Evolutionary conservation across 495 filamentous ascomycete genomes (phyloP), one percentile per base, ranked within the genome.

Genomic region (Aspergillus steynii): DNA sequence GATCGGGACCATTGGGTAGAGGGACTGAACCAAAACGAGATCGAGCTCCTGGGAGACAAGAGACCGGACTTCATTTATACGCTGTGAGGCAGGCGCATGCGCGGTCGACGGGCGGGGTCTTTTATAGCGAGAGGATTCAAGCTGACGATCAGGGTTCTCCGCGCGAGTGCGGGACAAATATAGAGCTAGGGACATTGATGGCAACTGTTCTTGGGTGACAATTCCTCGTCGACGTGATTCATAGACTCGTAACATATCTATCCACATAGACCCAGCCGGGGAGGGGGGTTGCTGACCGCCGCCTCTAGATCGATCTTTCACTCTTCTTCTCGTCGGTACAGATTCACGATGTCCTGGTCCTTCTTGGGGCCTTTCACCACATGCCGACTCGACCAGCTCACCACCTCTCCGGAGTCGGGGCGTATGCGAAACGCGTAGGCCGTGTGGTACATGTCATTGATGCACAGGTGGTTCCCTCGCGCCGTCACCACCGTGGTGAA

Each of bases 61-160:
- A 79, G 86, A 67, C 91, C 90, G 3, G 88, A 92, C 69, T 96
- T 96, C 67, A 72, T 90, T 3, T 96, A 96, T 68, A 93, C 85
- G 5, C 65, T 87, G 62, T 91, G 60, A 68, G 49, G 29, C 10
- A 4, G 28, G 47, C 20, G 28, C 14, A 14, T 59, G 2, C 9
- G 12, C 7, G 37, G 37, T 42, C 37, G 9, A 42, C 9, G 37
- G 9, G 37, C 37, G 1, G 12, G 12, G 3, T 14, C 14, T 42
- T 10, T 12, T 15, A 12, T 8, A 3, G 37, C 37, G 37, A 1
- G 31, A 5, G 31, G 9, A 5, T 34, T 34, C 6, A 34, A 5
- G 6, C 31, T 34, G 31, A 5, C 31, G 5, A 34, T 34, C 5
- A 9, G 31, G 2, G 31, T 34, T 34, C 6, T 5, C 9, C 31